These are phyloP conservation scores for Verbena officinalis DNA, from an alignment of 257 asterid genomes.

Conservation along the genomic window DNA sequence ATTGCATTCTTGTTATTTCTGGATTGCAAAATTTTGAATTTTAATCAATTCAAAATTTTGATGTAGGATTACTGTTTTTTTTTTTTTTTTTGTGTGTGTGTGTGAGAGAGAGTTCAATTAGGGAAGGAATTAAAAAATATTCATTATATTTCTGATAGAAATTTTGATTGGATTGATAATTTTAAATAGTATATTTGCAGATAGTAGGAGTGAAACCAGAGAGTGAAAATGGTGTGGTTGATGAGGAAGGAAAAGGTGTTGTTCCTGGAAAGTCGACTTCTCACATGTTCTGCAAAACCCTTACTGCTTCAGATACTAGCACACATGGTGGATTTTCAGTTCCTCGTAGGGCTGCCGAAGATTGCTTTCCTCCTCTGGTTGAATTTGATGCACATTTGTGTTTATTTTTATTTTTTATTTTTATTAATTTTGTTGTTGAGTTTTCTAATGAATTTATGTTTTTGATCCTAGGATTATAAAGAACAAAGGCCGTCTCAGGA, in stretches of 20 bases:
- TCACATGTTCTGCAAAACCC: constrained; percentile 98
- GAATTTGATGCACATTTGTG: constrained; percentile 24
- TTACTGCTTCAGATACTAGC: constrained; percentile 97
- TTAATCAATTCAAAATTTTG: background rate
- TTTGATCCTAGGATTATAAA: constrained; percentile 68
- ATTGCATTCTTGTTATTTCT: no score
- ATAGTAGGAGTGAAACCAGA: constrained; percentile 50
- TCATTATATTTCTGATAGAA: background rate
- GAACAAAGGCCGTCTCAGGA: constrained; percentile 98
- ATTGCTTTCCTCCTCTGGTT: constrained; percentile 99
- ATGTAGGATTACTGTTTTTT: constrained; percentile 6
- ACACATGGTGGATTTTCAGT: constrained; percentile 99
- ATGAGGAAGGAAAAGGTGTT: constrained; percentile 60
- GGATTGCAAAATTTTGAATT: no score
- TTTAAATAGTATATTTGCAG: constrained; percentile 37
- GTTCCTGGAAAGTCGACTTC: constrained; percentile 67
- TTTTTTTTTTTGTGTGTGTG: background rate
- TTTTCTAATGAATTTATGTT: constrained; percentile 11
- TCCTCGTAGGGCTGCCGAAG: constrained; percentile 99
- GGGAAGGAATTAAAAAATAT: constrained; percentile 11
- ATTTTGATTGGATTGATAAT: background rate
- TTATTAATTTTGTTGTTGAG: constrained; percentile 18
- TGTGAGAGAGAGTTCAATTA: no score
- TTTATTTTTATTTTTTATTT: background rate
- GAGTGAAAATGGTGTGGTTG: constrained; percentile 46